Base-by-base conservation (phyloP, 805 yeast genomes). In the Zygosaccharomyces rouxii region DNA sequence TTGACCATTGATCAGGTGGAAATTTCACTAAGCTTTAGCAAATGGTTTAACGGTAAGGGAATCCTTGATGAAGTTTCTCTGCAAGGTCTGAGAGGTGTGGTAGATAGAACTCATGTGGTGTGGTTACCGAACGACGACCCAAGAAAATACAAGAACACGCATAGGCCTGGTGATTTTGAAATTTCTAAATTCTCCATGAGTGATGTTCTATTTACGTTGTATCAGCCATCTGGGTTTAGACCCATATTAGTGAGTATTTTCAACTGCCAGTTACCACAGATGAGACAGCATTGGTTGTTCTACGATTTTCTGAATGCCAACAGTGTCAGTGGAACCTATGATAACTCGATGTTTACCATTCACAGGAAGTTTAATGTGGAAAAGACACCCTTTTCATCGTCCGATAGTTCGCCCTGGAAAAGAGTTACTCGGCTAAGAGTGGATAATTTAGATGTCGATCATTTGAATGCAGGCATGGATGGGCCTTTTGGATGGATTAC, bases 401-500 rank as follows among this genome's bases (percentile, higher is more conserved):
- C 51, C 4, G 56, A 50, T 31, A 53, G 59, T 9, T 58, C 64
- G 5, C 73, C 74, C 9, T 78, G 83, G 82, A 74, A 75, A 51
- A 74, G 83, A 48, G 79, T 86, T 10, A 88, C 92, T 1, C 74
- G 97, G 38, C 74, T 89, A 52, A 71, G 98, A 43, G 84, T 90
- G 31, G 98, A 94, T 63, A 82, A 89, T 25, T 77, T 94, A 47
- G 83, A 81, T 60, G 78, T 94, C 33, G 96, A 92, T 56, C 98
- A 94, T 67, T 69, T 94, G 49, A 94, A 94, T 62, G 79, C 87
- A 1, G 98, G 97, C 0, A 77, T 87, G 49, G 82, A 83, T 47
- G 99, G 99, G 0, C 96, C 98, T 10, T 89, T 94, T 67, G 97
- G 98, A 5, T 94, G 99, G 99, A 92, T 94, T 48, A 81, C 88